phyloP scores from a whole-genome alignment of 1,284 basidiomycete species.

The Agroathelia rolfsii region DNA sequence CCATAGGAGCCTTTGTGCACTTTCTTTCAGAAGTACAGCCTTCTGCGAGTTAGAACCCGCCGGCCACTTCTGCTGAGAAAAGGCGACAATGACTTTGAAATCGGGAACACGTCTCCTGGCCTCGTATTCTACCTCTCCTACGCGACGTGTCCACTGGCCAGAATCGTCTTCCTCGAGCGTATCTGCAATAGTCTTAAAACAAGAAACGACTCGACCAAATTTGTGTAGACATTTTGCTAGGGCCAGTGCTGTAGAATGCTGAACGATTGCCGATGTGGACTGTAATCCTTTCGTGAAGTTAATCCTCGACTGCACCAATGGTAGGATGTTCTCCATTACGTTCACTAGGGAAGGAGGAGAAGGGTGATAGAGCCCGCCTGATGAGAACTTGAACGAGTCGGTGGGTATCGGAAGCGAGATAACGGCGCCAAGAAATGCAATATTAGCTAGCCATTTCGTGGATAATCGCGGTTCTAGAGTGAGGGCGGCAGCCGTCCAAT shows the following conservation, averaged over 20 bases:
- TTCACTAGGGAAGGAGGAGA: constrained; percentile 61
- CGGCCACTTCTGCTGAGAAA: constrained; percentile 44
- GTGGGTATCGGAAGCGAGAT: constrained; percentile 69
- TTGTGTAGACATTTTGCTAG: constrained; percentile 69
- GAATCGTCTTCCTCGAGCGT: constrained; percentile 55
- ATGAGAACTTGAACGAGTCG: constrained; percentile 39
- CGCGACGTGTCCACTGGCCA: constrained; percentile 61
- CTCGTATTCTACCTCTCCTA: constrained; percentile 64
- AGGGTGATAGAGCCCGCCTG: constrained; percentile 42
- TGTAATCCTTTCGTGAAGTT: constrained; percentile 77
- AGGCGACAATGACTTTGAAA: constrained; percentile 73
- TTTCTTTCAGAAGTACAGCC: constrained; percentile 62
- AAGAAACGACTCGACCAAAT: constrained; percentile 42
- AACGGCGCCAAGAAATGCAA: constrained; percentile 71
- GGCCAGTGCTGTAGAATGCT: constrained; percentile 72
- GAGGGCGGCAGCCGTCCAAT: constrained; percentile 66
- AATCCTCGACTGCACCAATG: constrained; percentile 59
- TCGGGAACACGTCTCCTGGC: constrained; percentile 74
- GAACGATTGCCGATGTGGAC: constrained; percentile 61
- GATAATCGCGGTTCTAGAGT: constrained; percentile 82
- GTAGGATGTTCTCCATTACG: constrained; percentile 70
- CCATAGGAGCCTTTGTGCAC: constrained; percentile 71
- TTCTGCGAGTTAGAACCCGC: constrained; percentile 24
- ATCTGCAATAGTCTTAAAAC: constrained; percentile 40
- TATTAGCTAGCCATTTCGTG: constrained; percentile 83